Percentiles rank a stretch among this genome's conserved stretches.
phyloP scores from a whole-genome alignment of 768 basidiomycete genomes.

The Leccinum ochraceum region DNA sequence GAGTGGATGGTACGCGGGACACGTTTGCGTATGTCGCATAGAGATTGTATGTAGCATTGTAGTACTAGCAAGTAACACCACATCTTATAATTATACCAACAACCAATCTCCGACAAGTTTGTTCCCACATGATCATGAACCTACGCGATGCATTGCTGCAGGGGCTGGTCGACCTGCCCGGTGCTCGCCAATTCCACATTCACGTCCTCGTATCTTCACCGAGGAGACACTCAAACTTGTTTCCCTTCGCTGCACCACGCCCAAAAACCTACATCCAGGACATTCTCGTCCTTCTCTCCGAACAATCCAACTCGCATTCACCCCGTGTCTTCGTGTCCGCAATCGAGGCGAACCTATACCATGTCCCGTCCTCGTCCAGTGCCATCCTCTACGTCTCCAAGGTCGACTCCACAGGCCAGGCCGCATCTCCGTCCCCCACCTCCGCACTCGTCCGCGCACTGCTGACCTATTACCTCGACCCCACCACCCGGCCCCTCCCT shows the following conservation, averaged over 20 bases:
- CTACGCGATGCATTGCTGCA: constrained; percentile 65
- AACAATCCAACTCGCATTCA: constrained; percentile 50
- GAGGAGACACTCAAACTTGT: constrained; percentile 66
- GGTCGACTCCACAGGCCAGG: constrained; percentile 90
- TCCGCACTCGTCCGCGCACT: constrained; percentile 66
- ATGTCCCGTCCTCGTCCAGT: constrained; percentile 64
- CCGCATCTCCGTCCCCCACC: constrained; percentile 63
- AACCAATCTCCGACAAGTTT: not conserved
- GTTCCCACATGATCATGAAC: constrained; percentile 38
- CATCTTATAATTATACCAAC: constrained; percentile 19
- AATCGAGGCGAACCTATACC: constrained; percentile 79
- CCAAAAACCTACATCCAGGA: constrained; percentile 74
- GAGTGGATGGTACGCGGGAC: constrained; percentile 88
- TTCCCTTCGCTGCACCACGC: constrained; percentile 69
- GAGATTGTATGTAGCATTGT: constrained; percentile 14
- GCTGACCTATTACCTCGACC: constrained; percentile 62
- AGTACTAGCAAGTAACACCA: too few species aligned
- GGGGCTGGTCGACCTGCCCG: constrained; percentile 57
- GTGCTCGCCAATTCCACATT: constrained; percentile 69
- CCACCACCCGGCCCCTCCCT: constrained; percentile 57
- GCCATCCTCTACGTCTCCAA: constrained; percentile 90
- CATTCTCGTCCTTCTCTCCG: constrained; percentile 72
- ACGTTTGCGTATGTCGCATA: constrained; percentile 48
- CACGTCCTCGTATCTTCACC: constrained; percentile 74
- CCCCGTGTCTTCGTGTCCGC: constrained; percentile 70